Evolutionary conservation across 225 moss, liverwort and hornwort genomes (phyloP).

Genomic region (Polytrichum commune): DNA sequence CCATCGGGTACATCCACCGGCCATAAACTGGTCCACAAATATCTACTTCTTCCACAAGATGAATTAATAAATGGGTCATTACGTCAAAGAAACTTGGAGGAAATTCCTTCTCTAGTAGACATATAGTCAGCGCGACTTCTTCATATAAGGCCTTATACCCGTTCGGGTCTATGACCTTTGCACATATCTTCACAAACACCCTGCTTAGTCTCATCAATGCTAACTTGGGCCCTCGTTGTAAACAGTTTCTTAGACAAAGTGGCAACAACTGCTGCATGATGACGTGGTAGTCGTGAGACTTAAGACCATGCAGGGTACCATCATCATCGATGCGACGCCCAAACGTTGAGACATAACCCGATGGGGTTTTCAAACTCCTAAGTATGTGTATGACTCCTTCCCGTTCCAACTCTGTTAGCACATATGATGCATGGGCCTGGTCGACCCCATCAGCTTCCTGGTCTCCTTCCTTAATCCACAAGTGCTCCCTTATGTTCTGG

Average conservation of each 20-base stretch:
- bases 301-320: neutral
- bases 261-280: slow-evolving; percentile 1
- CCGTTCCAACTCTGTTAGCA: neutral
- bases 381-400: neutral
- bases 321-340: neutral
- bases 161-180: slow-evolving; percentile 1
- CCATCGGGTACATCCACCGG: no score
- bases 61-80: slow-evolving; percentile 1
- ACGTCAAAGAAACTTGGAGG: slow-evolving; percentile 12
- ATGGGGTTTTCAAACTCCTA: neutral
- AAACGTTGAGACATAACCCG: neutral
- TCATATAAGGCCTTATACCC: neutral
- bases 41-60: no score
- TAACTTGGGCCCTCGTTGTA: neutral
- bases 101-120: slow-evolving; percentile 4
- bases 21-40: no score
- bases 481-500: neutral
- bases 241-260: neutral
- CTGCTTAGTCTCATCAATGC: neutral
- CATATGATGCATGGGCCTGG: neutral
- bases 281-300: slow-evolving; percentile 6
- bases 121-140: neutral
- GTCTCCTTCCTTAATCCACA: neutral
- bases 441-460: neutral
- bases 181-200: neutral